phyloP scores from a whole-genome alignment of 305 asterid species.

The Solanum hybrid region DNA sequence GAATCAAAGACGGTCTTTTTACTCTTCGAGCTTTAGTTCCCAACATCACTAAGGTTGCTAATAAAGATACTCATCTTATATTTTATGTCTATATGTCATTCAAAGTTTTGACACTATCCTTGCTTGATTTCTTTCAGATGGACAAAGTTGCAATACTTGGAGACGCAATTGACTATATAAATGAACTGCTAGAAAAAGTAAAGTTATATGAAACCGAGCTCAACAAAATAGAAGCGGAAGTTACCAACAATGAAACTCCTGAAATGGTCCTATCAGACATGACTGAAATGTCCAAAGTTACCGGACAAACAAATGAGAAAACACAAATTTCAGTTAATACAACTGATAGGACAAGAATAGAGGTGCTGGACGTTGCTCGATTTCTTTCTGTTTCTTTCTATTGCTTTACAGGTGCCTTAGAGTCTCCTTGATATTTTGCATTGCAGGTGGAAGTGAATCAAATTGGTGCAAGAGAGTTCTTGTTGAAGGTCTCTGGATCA shows the following conservation, averaged over 20 bases:
- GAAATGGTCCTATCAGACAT: slow-evolving; percentile 14
- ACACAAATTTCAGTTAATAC: not conserved
- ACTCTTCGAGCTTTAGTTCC: slow-evolving; percentile 83
- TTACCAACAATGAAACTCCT: slow-evolving; percentile 5
- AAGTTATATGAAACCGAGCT: slow-evolving; percentile 35
- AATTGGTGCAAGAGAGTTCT: slow-evolving; percentile 38
- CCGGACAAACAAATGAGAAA: not conserved
- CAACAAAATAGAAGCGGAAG: slow-evolving; percentile 26
- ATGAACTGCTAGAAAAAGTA: slow-evolving; percentile 34
- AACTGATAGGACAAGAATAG: not conserved
- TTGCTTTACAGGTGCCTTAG: not conserved
- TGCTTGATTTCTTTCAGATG: slow-evolving; percentile 37
- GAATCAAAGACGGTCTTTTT: slow-evolving; percentile 56
- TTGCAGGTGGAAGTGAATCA: slow-evolving; percentile 50
- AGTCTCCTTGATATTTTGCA: not conserved
- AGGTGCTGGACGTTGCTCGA: not conserved
- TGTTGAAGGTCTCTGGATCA: slow-evolving; percentile 38
- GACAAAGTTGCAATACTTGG: slow-evolving; percentile 45
- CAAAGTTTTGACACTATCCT: not conserved
- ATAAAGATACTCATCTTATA: not conserved
- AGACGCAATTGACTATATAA: slow-evolving; percentile 64
- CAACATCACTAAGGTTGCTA: slow-evolving; percentile 63
- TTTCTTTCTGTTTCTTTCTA: not conserved
- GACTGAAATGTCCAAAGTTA: not conserved
- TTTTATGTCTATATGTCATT: not conserved